Percentiles rank a stretch among this genome's conserved stretches.
Conservation (phyloP, 106 monocot genomes). For the Dendrobium chrysotoxum region DNA sequence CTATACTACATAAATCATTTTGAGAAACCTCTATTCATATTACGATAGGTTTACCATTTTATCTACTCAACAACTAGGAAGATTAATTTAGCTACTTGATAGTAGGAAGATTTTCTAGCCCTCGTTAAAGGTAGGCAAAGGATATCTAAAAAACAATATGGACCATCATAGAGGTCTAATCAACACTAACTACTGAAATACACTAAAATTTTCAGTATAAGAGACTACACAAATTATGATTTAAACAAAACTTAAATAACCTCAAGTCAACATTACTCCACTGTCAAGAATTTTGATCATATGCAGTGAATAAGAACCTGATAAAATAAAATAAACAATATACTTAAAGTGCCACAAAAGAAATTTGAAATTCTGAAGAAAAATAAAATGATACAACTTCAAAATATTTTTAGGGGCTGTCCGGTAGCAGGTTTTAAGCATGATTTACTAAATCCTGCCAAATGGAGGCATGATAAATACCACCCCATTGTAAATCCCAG, state of each 20-base stretch:
- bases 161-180: neutral
- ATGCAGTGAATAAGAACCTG: neutral
- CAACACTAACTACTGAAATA: neutral
- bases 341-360: neutral
- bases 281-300: neutral
- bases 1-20: neutral
- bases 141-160: neutral
- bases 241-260: neutral
- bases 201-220: neutral
- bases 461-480: too few species aligned
- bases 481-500: too few species aligned
- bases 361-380: neutral
- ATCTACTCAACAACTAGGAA: neutral
- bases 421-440: too few species aligned
- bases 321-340: neutral
- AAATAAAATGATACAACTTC: neutral
- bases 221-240: neutral
- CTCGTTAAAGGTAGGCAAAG: neutral
- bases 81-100: too few species aligned
- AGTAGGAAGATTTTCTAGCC: neutral
- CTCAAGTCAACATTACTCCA: neutral
- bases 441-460: too few species aligned
- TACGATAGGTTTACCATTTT: neutral
- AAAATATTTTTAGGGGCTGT: neutral
- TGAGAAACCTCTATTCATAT: neutral